Conservation (phyloP, 2,329 filamentous ascomycete species). For the Aspergillus floridensis region DNA sequence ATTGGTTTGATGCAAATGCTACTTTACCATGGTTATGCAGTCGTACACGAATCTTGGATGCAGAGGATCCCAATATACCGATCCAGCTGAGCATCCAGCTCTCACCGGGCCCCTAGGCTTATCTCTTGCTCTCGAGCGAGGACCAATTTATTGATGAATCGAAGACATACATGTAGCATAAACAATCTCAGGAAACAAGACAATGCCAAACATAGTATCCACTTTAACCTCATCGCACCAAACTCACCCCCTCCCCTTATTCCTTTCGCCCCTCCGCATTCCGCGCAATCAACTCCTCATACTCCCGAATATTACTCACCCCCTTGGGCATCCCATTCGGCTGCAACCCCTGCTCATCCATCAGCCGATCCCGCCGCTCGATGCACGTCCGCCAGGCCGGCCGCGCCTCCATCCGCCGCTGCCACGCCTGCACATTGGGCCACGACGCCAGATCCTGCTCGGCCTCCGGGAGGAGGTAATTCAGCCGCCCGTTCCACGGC, state of each 20-base stretch:
- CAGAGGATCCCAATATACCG: too few relatives aligned
- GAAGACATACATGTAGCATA: too few relatives aligned
- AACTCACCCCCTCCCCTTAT: not conserved
- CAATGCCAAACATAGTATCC: too few relatives aligned
- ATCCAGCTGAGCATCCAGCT: too few relatives aligned
- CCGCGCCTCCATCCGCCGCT: constrained; percentile 2
- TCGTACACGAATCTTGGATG: too few relatives aligned
- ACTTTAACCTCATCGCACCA: too few relatives aligned
- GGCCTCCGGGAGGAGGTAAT: not conserved
- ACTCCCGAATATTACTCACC: constrained; percentile 1
- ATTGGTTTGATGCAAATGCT: too few relatives aligned
- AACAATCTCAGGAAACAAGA: too few relatives aligned
- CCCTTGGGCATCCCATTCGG: constrained; percentile 5
- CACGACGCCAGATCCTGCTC: not conserved
- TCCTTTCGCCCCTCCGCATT: not conserved
- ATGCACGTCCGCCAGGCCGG: constrained; percentile 1
- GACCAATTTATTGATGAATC: too few relatives aligned
- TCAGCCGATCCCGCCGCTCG: not conserved
- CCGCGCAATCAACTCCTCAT: not conserved
- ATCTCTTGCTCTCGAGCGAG: too few relatives aligned
- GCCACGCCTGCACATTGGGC: constrained; percentile 7
- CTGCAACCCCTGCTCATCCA: constrained; percentile 5
- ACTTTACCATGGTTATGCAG: too few relatives aligned
- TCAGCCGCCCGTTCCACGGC: constrained; percentile 5
- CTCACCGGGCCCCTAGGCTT: too few relatives aligned